Base-by-base conservation (phyloP, 164 flowering plant species). In the Amborella trichopoda region DNA sequence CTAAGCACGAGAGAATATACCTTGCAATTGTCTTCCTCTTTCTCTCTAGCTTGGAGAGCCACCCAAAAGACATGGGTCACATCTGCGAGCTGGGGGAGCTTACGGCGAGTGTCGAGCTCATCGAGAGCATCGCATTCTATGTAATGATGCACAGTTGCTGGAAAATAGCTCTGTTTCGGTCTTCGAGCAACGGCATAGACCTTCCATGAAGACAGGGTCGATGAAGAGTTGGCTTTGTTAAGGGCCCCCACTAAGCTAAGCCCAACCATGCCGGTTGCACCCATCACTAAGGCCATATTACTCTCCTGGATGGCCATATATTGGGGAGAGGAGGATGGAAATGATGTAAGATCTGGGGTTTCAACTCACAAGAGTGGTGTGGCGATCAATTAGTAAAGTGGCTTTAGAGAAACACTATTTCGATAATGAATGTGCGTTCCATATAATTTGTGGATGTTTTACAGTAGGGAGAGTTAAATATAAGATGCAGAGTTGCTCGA, bases 191-290 rank as follows among this genome's bases (percentile, higher is more conserved):
- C 45, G 21, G 73, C 74, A 32, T 63, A 61, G 42, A 69, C 67
- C 30, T 60, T 62, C 76, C 73, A 72, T 1, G 73, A 69, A n/a
- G n/a, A n/a, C n/a, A n/a, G n/a, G 12, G 62, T 61, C 5, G 59
- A 61, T 3, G 24, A 44, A 3, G 67, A 54, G 1, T 42, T 39
- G 1, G 68, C 68, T 19, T 50, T 52, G 23, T 60, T 68, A 5
- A 68, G 45, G 21, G 67, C 60, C 46, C 66, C 71, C 0, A 63
- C 69, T n/a, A 72, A 24, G 57, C 59, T 47, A 8, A 66, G 20
- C 6, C 72, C 74, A 1, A 48, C 68, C 69, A 68, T 69, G 32
- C 77, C 74, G 2, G 77, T 72, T 2, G 69, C 71, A 2, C 77
- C 77, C 1, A 72, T 64, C 0, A 68, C 30, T 6, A 68, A 53